Conservation (phyloP, 345 rosid genomes). For the Rhodamnia argentea region DNA sequence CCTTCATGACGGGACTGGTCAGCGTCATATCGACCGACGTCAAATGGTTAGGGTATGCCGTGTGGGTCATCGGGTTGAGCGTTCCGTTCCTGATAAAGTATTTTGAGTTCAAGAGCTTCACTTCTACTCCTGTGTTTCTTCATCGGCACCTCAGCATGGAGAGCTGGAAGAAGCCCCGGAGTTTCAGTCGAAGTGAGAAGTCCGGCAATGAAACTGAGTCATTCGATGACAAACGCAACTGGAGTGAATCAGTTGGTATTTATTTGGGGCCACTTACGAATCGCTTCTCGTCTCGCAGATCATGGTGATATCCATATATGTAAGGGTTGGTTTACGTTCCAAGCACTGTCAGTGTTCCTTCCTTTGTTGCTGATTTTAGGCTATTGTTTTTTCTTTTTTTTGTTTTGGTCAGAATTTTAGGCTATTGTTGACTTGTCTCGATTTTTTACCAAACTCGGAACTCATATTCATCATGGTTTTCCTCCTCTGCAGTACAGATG, state of each 20-base stretch:
- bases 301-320: no score
- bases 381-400: no score
- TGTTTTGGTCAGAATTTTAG: no score
- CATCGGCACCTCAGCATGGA: not conserved
- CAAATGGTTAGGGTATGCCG: not conserved
- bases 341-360: not conserved
- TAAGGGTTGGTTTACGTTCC: not conserved
- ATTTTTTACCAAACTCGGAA: not conserved
- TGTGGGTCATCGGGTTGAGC: not conserved
- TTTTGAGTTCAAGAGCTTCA: not conserved
- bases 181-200: not conserved
- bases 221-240: not conserved
- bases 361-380: not conserved
- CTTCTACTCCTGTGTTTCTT: not conserved
- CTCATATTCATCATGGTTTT: not conserved
- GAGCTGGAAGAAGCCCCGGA: not conserved
- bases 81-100: not conserved
- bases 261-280: no score
- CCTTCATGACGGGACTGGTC: not conserved
- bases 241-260: no score
- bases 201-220: not conserved
- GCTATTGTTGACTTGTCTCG: not conserved
- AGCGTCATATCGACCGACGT: not conserved
- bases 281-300: no score
- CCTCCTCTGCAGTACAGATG: no score